These are phyloP conservation scores for Rhodotorula sp. DNA, from an alignment of 1,284 basidiomycete genomes.

Conservation along the genomic window DNA sequence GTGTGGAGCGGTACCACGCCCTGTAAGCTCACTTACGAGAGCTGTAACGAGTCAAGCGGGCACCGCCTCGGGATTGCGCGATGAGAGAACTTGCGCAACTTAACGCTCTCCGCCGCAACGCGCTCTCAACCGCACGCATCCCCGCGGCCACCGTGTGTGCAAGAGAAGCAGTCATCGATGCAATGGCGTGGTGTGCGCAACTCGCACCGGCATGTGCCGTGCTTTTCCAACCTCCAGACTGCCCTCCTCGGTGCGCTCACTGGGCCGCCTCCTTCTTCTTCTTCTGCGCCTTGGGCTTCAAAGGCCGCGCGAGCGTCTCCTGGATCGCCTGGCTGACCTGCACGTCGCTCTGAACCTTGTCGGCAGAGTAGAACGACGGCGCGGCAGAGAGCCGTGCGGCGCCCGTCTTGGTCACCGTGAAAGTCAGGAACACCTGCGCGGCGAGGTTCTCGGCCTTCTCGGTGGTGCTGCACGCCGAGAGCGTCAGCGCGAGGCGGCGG, in stretches of 20 bases:
- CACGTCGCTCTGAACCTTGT: conserved; percentile 83
- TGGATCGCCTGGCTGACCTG: conserved; percentile 84
- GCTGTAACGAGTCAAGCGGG: background rate
- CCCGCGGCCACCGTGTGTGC: too few species aligned
- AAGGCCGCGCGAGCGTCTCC: conserved; percentile 67
- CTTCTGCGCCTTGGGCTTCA: conserved; percentile 87
- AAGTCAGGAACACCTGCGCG: conserved; percentile 44
- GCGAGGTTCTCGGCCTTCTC: conserved; percentile 38
- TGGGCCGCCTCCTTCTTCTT: conserved; percentile 64
- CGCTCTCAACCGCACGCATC: too few species aligned
- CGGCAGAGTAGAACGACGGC: conserved; percentile 87
- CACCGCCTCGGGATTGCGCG: background rate
- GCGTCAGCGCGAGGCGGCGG: background rate
- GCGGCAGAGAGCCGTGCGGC: conserved; percentile 51
- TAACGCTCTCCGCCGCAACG: too few species aligned
- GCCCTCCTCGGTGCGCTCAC: background rate
- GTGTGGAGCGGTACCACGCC: too few species aligned
- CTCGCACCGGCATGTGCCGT: background rate
- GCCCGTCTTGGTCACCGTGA: conserved; percentile 46
- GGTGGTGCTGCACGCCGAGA: conserved; percentile 31
- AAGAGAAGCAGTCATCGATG: too few species aligned
- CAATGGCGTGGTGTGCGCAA: background rate
- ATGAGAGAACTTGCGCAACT: too few species aligned
- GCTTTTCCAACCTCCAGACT: background rate
- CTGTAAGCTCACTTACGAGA: background rate